A percentile compares a stretch with the other conserved stretches of the same genome.
Evolutionary conservation across 1,139 yeast species (phyloP).

Genomic region (Arxiozyma heterogenica): DNA sequence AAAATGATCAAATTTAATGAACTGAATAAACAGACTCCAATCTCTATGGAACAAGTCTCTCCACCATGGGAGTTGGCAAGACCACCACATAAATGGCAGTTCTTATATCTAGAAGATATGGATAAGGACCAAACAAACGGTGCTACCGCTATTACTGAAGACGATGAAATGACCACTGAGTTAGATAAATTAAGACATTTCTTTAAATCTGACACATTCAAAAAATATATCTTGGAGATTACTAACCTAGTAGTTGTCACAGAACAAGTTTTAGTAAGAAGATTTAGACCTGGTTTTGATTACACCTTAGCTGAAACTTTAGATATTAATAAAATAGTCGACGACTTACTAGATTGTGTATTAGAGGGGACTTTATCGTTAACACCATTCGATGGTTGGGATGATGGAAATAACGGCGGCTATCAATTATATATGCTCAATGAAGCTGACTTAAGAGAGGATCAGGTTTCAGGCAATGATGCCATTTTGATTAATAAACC

Average conservation of each 20-base stretch:
- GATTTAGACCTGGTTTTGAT: slow-evolving; percentile 93
- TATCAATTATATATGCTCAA: slow-evolving; percentile 82
- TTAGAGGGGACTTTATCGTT: slow-evolving; percentile 59
- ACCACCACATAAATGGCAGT: slow-evolving; percentile 91
- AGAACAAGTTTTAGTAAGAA: slow-evolving; percentile 62
- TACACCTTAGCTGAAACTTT: slow-evolving; percentile 83
- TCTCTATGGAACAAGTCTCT: slow-evolving; percentile 43
- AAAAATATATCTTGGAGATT: slow-evolving; percentile 57
- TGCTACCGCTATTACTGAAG: slow-evolving; percentile 20
- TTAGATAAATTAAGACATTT: slow-evolving; percentile 51
- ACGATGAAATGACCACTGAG: slow-evolving; percentile 26
- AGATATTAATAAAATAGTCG: slow-evolving; percentile 36
- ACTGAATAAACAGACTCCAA: slow-evolving; percentile 54
- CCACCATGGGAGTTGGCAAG: slow-evolving; percentile 85
- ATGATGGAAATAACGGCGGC: slow-evolving; percentile 83
- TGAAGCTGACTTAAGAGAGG: slow-evolving; percentile 41
- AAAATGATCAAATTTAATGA: slow-evolving; percentile 45
- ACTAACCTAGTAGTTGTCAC: slow-evolving; percentile 59
- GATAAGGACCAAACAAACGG: background rate
- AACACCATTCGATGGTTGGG: slow-evolving; percentile 81
- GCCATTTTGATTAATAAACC: slow-evolving; percentile 72
- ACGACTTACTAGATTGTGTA: slow-evolving; percentile 25
- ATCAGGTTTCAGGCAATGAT: slow-evolving; percentile 48
- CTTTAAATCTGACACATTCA: slow-evolving; percentile 52
- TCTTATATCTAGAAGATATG: slow-evolving; percentile 67